phyloP scores from a whole-genome alignment of 2,329 filamentous ascomycete genomes.

The Pseudocercospora pini-densiflorae region DNA sequence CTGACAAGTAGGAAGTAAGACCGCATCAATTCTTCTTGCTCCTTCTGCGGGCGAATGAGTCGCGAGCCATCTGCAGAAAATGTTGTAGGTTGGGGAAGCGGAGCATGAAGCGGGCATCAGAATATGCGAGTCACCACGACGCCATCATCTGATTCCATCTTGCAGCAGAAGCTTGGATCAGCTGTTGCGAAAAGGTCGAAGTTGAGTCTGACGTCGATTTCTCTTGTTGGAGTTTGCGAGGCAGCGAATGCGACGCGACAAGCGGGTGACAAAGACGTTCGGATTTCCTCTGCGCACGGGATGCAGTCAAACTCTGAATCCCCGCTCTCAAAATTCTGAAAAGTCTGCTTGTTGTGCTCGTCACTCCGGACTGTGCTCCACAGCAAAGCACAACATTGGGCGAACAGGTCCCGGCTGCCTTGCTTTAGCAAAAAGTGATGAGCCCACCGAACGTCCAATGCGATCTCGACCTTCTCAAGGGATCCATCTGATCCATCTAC shows the following conservation, averaged over 20 bases:
- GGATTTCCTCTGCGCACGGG: not conserved
- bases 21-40: not conserved
- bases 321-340: not conserved
- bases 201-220: not conserved
- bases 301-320: constrained; percentile 10
- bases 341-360: constrained; percentile 1
- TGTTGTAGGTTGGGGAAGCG: not conserved
- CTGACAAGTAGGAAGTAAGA: constrained; percentile 4
- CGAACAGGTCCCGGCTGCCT: constrained; percentile 9
- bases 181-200: not conserved
- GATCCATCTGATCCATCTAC: not conserved
- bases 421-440: constrained; percentile 7
- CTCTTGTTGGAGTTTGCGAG: not conserved
- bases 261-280: not conserved
- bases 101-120: not conserved
- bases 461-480: not conserved
- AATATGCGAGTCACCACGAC: constrained; percentile 1
- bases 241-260: not conserved
- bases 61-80: not conserved
- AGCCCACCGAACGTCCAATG: not conserved
- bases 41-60: constrained; percentile 5
- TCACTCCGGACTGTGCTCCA: not conserved
- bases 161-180: not conserved
- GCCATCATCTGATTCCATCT: not conserved
- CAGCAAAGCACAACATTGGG: not conserved